Percentiles rank a stretch among this genome's conserved stretches.
Conservation (phyloP, 2,329 filamentous ascomycete species). For the Xylariaceae sp. region DNA sequence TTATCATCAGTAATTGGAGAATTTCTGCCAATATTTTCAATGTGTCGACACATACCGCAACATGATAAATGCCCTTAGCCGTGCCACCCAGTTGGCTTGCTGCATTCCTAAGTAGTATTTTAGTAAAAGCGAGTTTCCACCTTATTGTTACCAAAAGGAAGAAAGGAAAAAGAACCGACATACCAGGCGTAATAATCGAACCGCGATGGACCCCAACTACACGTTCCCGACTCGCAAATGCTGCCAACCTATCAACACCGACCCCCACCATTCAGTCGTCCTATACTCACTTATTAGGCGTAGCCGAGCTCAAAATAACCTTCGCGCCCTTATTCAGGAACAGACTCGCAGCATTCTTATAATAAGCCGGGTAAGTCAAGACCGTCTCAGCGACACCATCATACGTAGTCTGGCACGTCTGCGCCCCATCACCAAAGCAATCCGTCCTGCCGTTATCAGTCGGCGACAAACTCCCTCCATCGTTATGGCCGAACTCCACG, state of each 20-base stretch:
- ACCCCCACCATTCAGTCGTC: background rate
- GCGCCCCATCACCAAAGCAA: slow-evolving; percentile 50
- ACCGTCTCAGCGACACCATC: slow-evolving; percentile 51
- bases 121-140: background rate
- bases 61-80: slow-evolving; percentile 45
- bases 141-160: background rate
- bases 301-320: slow-evolving; percentile 48
- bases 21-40: too few relatives aligned
- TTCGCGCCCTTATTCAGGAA: slow-evolving; percentile 55
- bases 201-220: slow-evolving; percentile 42
- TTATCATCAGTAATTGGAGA: too few relatives aligned
- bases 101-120: slow-evolving; percentile 27
- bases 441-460: slow-evolving; percentile 60
- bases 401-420: slow-evolving; percentile 50
- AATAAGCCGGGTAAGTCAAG: slow-evolving; percentile 57
- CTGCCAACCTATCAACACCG: slow-evolving; percentile 38
- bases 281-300: slow-evolving; percentile 13
- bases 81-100: slow-evolving; percentile 33
- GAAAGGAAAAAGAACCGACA: slow-evolving; percentile 17
- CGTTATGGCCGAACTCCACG: slow-evolving; percentile 72
- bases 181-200: slow-evolving; percentile 54
- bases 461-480: slow-evolving; percentile 52
- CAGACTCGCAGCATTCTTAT: slow-evolving; percentile 52
- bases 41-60: slow-evolving; percentile 35
- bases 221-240: slow-evolving; percentile 55